Percentiles rank a stretch among this genome's conserved stretches.
Evolutionary conservation across 345 rosid species (phyloP).

Genomic region (Moricandia arvensis): DNA sequence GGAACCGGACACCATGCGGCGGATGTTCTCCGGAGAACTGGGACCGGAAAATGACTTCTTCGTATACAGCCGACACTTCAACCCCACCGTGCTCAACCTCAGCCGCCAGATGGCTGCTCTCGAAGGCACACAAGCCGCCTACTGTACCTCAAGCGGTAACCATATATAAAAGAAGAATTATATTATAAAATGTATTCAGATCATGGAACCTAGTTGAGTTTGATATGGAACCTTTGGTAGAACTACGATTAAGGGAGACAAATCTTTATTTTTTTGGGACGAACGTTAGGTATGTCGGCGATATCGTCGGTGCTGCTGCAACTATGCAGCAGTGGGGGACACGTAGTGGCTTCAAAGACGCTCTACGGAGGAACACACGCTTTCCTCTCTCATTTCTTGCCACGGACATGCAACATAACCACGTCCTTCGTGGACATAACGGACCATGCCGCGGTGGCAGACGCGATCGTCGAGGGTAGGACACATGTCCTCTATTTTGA

Average conservation of each 20-base stretch:
- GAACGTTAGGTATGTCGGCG: slow-evolving; percentile 81
- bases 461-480: slow-evolving; percentile 58
- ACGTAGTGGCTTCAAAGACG: slow-evolving; percentile 76
- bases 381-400: slow-evolving; percentile 73
- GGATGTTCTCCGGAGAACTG: slow-evolving; percentile 91
- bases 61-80: slow-evolving; percentile 95
- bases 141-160: slow-evolving; percentile 94
- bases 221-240: slow-evolving; percentile 6
- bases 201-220: neutral
- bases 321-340: slow-evolving; percentile 93
- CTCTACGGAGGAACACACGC: slow-evolving; percentile 98
- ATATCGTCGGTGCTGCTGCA: slow-evolving; percentile 87
- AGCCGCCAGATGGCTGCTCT: slow-evolving; percentile 98
- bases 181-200: neutral
- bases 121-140: slow-evolving; percentile 97
- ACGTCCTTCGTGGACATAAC: slow-evolving; percentile 77
- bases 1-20: slow-evolving; percentile 94
- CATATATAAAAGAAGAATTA: neutral
- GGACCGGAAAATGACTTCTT: slow-evolving; percentile 95
- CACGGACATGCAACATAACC: slow-evolving; percentile 78
- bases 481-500: slow-evolving; percentile 86
- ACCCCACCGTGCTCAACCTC: slow-evolving; percentile 91
- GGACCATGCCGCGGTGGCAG: slow-evolving; percentile 54
- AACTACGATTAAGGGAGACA: neutral
- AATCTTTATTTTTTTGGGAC: neutral